Base-by-base conservation (phyloP, 352 stramenopile species). In the Phytophthora chlamydospora region DNA sequence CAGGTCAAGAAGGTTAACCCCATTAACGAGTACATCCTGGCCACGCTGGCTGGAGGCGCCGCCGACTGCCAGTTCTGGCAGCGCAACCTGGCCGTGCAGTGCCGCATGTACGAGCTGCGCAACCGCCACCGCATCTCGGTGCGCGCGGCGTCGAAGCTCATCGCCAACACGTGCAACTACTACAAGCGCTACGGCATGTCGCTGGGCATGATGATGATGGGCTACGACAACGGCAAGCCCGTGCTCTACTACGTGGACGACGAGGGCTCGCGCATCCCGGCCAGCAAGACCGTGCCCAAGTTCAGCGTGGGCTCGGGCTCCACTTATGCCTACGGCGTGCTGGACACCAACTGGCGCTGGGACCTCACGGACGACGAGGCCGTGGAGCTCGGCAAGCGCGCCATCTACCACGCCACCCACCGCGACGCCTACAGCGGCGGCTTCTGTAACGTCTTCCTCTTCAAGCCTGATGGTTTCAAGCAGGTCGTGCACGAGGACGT, bases 191-290 rank as follows among this genome's bases (percentile, higher is more conserved):
- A 85, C 78, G 90, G 93, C 41, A 91, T 99, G 67, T 98, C 92
- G 73, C 83, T 99, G 74, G 98, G 98, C 40, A 99, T 98, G 69
- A 99, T 99, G 98, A 97, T 99, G 76, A 98, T 98, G 66, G 98
- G 98, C 51, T 99, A 98, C 90, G 98, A 99, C 88, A 98, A 95
- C 46, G 90, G 88, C 33, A 91, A 98, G 55, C 97, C 98, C 6
- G 93, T 98, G 75, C 88, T 99, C 16, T 99, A 99, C 80, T 99
- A 99, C 71, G 97, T 99, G n/a, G 98, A 99, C 78, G 96, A 99
- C 70, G 98, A 99, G 72, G 98, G 97, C 54, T 99, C 97, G 12
- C 88, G 98, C 41, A 93, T 99, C 38, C 91, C 98, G 61, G 97
- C 97, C 19, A 97, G 97, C 40, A 87, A 94, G 61, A 78, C 91